Evolutionary conservation across 805 yeast species (phyloP), one percentile per base, ranked within the genome.

Genomic region (Wickerhamiella galacta): DNA sequence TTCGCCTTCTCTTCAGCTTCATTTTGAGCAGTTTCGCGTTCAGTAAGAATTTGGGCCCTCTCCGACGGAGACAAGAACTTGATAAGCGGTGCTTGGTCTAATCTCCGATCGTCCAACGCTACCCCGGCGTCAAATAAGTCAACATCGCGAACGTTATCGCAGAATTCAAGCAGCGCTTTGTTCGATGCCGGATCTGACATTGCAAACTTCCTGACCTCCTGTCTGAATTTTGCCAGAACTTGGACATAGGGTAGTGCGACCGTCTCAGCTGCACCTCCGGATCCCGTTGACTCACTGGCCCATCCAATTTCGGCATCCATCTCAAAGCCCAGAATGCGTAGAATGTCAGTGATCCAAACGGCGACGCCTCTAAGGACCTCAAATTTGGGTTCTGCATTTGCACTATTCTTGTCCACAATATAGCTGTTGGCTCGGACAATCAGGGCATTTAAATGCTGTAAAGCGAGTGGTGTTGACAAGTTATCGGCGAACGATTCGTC

Each of bases 401-500:
- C 61, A 4, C 68, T 65, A 15, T 28, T 31, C 16, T 50, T 53
- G n/a, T 65, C 49, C 7, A 70, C 52, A 27, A 85, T 70, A 51
- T 87, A 90, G 23, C 71, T 66, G 53, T 90, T 87, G 6, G 80
- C 50, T 36, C 63, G 65, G 20, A 76, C 69, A 4, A 87, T 75
- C 36, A 90, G 57, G 12, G 78, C 92, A 39, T 67, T 57, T 31
- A 90, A 46, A 1, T 60, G 50, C 41, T 76, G 70, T 36, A 90
- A 54, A 0, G 75, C 95, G 36, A 59, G 64, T 16, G 93, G 90
- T 1, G 90, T 77, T 3, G 85, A 57, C 41, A 90, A 63, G 51
- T 82, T 90, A 52, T 90, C 98, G 57, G 93, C 75, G 58, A 90
- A 79, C 1, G 93, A 78, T 15, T 55, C 62, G 51, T 83, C 79